Conservation (phyloP, 768 basidiomycete species). For the Boletus tomentosulus region DNA sequence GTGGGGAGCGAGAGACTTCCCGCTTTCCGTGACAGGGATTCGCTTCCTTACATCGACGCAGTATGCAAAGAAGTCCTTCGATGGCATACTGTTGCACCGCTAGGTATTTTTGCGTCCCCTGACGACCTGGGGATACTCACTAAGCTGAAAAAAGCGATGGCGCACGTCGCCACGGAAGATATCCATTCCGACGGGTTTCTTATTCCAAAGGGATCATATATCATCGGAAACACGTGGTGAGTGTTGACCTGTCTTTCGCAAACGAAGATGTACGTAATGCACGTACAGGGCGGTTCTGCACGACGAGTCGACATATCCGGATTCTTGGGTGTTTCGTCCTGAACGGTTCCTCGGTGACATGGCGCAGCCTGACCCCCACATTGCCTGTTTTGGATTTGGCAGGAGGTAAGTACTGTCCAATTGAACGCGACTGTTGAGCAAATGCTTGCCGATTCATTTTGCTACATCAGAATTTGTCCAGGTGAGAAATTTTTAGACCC, state of each 20-base stretch:
- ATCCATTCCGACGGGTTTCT: constrained; percentile 9
- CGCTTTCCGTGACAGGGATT: constrained; percentile 15
- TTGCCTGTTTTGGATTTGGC: constrained; percentile 25
- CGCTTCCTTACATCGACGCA: constrained; percentile 25
- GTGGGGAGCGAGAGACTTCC: constrained; percentile 22
- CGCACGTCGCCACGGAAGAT: constrained; percentile 21
- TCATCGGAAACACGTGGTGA: constrained; percentile 23
- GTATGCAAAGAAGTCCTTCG: constrained; percentile 24
- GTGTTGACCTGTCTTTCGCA: background rate
- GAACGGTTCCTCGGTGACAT: constrained; percentile 30
- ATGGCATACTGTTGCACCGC: constrained; percentile 18
- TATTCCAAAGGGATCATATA: constrained; percentile 22
- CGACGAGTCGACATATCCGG: constrained; percentile 38
- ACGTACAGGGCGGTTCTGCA: constrained; percentile 47
- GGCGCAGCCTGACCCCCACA: constrained; percentile 18
- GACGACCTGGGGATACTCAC: background rate
- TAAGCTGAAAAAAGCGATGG: background rate
- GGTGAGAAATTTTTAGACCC: constrained; percentile 3
- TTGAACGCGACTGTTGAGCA: background rate
- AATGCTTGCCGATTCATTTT: background rate
- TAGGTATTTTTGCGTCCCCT: constrained; percentile 26
- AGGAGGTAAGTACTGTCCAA: constrained; percentile 16
- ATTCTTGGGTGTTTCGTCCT: constrained; percentile 31
- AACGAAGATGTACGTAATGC: constrained; percentile 1
- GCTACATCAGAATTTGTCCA: constrained; percentile 13